These are phyloP conservation scores for Collybiopsis luxurians DNA, from an alignment of 768 basidiomycete species.

Conservation along the genomic window DNA sequence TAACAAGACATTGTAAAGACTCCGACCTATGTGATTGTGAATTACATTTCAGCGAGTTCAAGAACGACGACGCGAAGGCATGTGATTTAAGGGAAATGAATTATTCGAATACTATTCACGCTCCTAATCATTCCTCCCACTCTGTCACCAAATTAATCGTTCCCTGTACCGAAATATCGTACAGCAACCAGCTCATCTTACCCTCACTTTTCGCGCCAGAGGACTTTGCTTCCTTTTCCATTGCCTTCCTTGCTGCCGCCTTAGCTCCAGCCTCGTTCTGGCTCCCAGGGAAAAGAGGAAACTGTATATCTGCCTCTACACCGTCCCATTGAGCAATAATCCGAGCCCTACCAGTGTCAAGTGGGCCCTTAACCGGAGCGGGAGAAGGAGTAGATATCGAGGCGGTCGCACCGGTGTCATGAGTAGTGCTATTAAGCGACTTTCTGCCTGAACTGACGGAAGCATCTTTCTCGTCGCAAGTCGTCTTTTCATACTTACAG, in stretches of 20 bases:
- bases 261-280: background rate
- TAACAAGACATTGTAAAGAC: too few relatives aligned
- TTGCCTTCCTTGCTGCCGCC: conserved; percentile 12
- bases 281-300: too few relatives aligned
- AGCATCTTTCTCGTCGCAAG: background rate
- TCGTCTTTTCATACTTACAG: background rate
- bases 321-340: conserved; percentile 38
- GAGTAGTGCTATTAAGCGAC: background rate
- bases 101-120: too few relatives aligned
- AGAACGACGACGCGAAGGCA: too few relatives aligned
- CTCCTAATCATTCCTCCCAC: conserved; percentile 30
- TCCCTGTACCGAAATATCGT: conserved; percentile 27
- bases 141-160: conserved; percentile 30
- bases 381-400: too few relatives aligned
- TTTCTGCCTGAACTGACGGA: background rate
- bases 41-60: too few relatives aligned
- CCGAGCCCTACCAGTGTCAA: too few relatives aligned
- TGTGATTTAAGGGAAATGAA: too few relatives aligned
- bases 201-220: conserved; percentile 23
- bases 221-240: conserved; percentile 30
- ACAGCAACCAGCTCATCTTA: conserved; percentile 30
- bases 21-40: too few relatives aligned
- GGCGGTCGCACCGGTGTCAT: background rate
- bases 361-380: too few relatives aligned
- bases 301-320: conserved; percentile 25